Conservation (phyloP, 495 filamentous ascomycete genomes). For the Mytilinidion resinicola region DNA sequence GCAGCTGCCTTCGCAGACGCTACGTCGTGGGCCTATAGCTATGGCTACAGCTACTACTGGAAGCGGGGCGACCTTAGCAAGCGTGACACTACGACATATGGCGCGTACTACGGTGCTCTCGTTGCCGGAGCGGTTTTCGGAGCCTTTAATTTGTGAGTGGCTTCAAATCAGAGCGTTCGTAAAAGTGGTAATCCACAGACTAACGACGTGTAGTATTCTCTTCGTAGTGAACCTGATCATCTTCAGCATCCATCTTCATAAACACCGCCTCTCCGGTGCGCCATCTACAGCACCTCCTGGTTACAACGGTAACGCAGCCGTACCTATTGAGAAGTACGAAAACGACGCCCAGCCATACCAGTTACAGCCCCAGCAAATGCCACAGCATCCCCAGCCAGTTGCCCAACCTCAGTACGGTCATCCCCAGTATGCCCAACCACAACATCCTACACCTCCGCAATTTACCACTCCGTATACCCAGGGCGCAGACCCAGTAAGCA, state of each 20-base stretch:
- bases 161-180: no score
- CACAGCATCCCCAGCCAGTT: neutral
- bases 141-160: slow-evolving; percentile 14
- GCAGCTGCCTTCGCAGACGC: slow-evolving; percentile 4
- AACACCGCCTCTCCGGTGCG: slow-evolving; percentile 2
- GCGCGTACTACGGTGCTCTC: slow-evolving; percentile 19
- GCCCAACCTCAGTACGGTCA: slow-evolving; percentile 9
- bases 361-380: neutral
- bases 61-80: neutral
- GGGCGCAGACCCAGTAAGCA: slow-evolving; percentile 12
- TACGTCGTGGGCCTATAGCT: neutral
- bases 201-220: slow-evolving; percentile 4
- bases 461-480: neutral
- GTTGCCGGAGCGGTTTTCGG: slow-evolving; percentile 21
- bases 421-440: slow-evolving; percentile 6
- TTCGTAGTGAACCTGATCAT: slow-evolving; percentile 10
- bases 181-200: neutral
- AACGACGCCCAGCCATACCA: neutral
- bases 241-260: slow-evolving; percentile 11
- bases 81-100: slow-evolving; percentile 10
- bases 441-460: slow-evolving; percentile 5
- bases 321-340: slow-evolving; percentile 16
- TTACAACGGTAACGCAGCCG: slow-evolving; percentile 1
- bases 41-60: slow-evolving; percentile 6
- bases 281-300: neutral